Evolutionary conservation across 2,329 filamentous ascomycete species (phyloP), one percentile per base, ranked within the genome.

Genomic region (Alternaria solani): DNA sequence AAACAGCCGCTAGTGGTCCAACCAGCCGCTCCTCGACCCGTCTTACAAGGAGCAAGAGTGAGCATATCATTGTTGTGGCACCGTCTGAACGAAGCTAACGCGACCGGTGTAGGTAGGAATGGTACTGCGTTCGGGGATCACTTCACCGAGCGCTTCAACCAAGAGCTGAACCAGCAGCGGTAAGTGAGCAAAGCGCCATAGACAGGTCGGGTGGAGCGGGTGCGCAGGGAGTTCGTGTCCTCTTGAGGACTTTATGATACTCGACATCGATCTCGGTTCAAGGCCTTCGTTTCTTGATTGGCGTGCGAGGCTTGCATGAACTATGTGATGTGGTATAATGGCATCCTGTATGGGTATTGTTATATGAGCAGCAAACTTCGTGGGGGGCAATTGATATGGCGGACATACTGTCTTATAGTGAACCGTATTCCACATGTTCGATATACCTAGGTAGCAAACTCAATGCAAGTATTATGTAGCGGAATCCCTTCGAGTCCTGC

Each of bases 41-140:
- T 36, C 38, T 59, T 11, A 56, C 52, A 12, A 61, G 55, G n/a
- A 63, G 49, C 11, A 58, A 63, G 41, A 51, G 62, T 61, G 48
- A 51, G 57, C 48, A 7, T 26, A 18, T 3, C 14, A 4, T 23
- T 11, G 5, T 23, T 25, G 9, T 4, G 16, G 7, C 25, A 18
- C 25, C 2, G 7, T 41, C 3, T 28, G 6, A n/a, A 32, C 2
- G 14, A 25, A 28, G 41, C 48, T 59, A 23, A 62, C 38, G 18
- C 16, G 47, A 11, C 20, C 1, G 8, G 26, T 25, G 12, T 55
- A 61, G 62, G 52, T 38, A 62, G 51, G 43, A 61, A 57, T 7
- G 42, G 43, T 30, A 47, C 43, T 32, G 32, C 54, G n/a, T 53
- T 57, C 14, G 38, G 43, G 36, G 44, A 62, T 18, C 32, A 23